Conservation (phyloP, 192 early-diverging fungal genomes). For the Paraglomus occultum region DNA sequence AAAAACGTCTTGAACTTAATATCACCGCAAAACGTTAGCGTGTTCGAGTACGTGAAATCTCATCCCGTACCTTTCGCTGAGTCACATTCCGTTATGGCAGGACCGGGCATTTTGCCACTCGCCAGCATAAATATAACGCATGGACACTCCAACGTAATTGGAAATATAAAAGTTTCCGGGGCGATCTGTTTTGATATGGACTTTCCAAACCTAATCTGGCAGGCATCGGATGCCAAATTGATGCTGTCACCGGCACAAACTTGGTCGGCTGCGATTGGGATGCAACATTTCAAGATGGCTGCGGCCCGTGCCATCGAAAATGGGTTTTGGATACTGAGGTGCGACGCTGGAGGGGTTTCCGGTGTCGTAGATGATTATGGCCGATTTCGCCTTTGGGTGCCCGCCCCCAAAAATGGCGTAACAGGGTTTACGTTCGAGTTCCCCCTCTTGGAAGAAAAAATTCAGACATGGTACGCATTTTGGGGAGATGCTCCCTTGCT, state of each 20-base stretch:
- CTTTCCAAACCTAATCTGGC: constrained; percentile 42
- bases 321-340: constrained; percentile 24
- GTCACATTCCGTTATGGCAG: constrained; percentile 32
- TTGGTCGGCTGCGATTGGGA: background rate
- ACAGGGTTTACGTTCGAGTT: constrained; percentile 5
- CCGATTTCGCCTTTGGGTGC: background rate
- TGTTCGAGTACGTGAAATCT: constrained; percentile 45
- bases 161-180: constrained; percentile 23
- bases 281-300: constrained; percentile 22
- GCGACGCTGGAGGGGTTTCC: constrained; percentile 7
- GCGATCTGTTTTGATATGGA: constrained; percentile 52
- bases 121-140: constrained; percentile 34
- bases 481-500: background rate
- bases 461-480: background rate
- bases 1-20: constrained; percentile 44
- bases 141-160: background rate
- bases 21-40: constrained; percentile 31
- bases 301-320: constrained; percentile 13
- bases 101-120: constrained; percentile 35
- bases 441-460: constrained; percentile 1
- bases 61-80: constrained; percentile 46
- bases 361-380: constrained; percentile 17
- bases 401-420: background rate
- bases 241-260: constrained; percentile 23
- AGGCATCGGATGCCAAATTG: constrained; percentile 27